A percentile compares a stretch with the other conserved stretches of the same genome.
Evolutionary conservation across 176 grass and related monocot genomes (phyloP).

Genomic region (Melocanna baccifera): DNA sequence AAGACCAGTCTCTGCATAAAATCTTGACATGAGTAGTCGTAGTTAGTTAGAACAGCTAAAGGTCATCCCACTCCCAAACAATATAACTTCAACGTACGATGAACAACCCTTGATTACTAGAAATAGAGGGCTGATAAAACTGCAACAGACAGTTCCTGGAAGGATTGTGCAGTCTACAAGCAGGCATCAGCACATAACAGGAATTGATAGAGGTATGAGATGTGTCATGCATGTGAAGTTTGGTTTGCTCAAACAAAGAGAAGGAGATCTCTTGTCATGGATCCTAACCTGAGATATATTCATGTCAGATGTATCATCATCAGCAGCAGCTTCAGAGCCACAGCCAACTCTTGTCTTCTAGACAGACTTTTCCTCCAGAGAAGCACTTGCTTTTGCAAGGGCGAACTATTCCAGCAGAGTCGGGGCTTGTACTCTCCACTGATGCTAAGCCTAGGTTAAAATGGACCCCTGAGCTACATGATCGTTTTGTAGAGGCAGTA

Average conservation of each 20-base stretch:
- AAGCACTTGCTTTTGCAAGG: slow-evolving; percentile 66
- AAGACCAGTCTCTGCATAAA: slow-evolving; percentile 40
- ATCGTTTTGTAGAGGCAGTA: slow-evolving; percentile 77
- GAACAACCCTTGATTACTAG: slow-evolving; percentile 23
- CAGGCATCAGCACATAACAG: slow-evolving; percentile 27
- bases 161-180: slow-evolving; percentile 29
- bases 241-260: slow-evolving; percentile 35
- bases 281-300: slow-evolving; percentile 36
- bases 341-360: slow-evolving; percentile 62
- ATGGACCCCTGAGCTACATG: slow-evolving; percentile 95
- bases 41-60: slow-evolving; percentile 30
- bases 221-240: slow-evolving; percentile 15
- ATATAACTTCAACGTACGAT: slow-evolving; percentile 28
- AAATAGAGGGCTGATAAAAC: slow-evolving; percentile 30
- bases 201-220: slow-evolving; percentile 43
- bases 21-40: slow-evolving; percentile 30
- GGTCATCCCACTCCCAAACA: slow-evolving; percentile 30
- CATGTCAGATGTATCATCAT: slow-evolving; percentile 54
- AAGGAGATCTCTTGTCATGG: slow-evolving; percentile 25
- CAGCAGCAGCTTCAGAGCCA: slow-evolving; percentile 72
- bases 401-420: slow-evolving; percentile 56
- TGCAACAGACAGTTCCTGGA: slow-evolving; percentile 30
- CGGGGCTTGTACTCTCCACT: slow-evolving; percentile 89
- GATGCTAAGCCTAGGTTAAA: slow-evolving; percentile 99
- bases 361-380: slow-evolving; percentile 62